Percentiles rank a stretch among this genome's conserved stretches.
phyloP scores from a whole-genome alignment of 1,284 basidiomycete genomes.

The Cryptococcus sp. region DNA sequence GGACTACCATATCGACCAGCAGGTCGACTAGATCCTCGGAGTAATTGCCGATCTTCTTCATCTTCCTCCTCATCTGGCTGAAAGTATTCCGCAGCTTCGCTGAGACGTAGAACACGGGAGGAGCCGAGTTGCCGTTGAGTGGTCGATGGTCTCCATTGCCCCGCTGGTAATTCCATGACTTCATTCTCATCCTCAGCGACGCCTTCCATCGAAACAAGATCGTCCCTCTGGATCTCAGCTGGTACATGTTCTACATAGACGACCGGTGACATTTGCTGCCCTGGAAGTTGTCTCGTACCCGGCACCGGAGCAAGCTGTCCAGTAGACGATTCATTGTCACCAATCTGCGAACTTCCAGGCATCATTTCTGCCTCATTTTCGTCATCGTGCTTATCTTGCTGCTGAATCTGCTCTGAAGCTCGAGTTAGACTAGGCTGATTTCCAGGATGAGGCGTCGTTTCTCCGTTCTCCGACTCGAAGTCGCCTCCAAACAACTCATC shows the following conservation, averaged over 20 bases:
- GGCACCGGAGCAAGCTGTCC: too few relatives aligned
- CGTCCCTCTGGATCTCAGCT: too few relatives aligned
- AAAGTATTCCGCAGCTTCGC: conserved; percentile 10
- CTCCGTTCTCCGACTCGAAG: neutral
- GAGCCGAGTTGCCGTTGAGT: conserved; percentile 8
- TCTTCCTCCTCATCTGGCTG: conserved; percentile 15
- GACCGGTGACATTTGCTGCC: too few relatives aligned
- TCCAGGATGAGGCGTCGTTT: neutral
- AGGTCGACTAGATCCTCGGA: neutral
- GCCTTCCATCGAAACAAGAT: neutral
- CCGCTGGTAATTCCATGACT: neutral
- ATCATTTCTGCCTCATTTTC: too few relatives aligned
- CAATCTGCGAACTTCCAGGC: too few relatives aligned
- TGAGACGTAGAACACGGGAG: conserved; percentile 1
- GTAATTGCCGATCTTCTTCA: conserved; percentile 17
- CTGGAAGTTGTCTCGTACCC: too few relatives aligned
- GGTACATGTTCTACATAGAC: too few relatives aligned
- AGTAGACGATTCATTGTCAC: too few relatives aligned
- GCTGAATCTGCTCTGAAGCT: too few relatives aligned
- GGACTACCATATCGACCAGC: neutral
- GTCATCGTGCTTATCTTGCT: too few relatives aligned
- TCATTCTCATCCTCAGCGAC: conserved; percentile 4
- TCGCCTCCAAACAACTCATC: neutral
- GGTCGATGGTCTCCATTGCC: neutral
- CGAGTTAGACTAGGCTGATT: too few relatives aligned